Base-by-base conservation (phyloP, 345 rosid species). In the Camelina hispida region DNA sequence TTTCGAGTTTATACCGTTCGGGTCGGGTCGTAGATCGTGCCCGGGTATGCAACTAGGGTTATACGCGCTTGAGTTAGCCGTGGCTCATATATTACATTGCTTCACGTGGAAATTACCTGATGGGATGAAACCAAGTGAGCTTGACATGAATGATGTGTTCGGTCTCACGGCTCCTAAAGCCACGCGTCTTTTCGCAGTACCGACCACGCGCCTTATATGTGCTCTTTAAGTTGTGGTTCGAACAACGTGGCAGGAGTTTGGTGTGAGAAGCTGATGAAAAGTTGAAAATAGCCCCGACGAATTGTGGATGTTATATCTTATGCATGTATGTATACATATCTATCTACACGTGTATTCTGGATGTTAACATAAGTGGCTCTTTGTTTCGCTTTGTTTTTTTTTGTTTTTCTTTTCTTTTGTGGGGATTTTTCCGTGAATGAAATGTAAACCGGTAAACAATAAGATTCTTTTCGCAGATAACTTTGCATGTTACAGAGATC, bases 1-100 rank as follows among this genome's bases (percentile, higher is more conserved):
- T 59, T 95, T 95, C 48, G 97, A 95, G 83, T 92, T 92, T 59
- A 81, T 95, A n/a, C 99, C 99, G 0, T 95, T 95, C 75, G 99
- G 99, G 70, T 95, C 99, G 55, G 99, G 99, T 69, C 85, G 99
- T 67, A 83, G 98, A 72, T 94, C 98, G 0, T 94, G 98, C 62
- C 98, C 97, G 16, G 98, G 98, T 9, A 94, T 95, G 99, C 92
- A 89, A 47, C 98, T 95, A 6, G 99, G 99, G 62, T 78, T 95
- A 22, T 95, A 95, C 9, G 87, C 89, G 4, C 87, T 92, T 43
- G 97, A 95, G 0, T 61, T 84, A 64, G 90, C 92, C 2, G 97
- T 92, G 74, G 97, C 90, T n/a, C 84, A 92, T 78, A 73, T 92
- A 38, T 84, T 95, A 16, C 99, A 95, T 60, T 90, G 88, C 65